These are phyloP conservation scores for Closterium sp. DNA, from an alignment of 139 green algal genomes.

Conservation along the genomic window DNA sequence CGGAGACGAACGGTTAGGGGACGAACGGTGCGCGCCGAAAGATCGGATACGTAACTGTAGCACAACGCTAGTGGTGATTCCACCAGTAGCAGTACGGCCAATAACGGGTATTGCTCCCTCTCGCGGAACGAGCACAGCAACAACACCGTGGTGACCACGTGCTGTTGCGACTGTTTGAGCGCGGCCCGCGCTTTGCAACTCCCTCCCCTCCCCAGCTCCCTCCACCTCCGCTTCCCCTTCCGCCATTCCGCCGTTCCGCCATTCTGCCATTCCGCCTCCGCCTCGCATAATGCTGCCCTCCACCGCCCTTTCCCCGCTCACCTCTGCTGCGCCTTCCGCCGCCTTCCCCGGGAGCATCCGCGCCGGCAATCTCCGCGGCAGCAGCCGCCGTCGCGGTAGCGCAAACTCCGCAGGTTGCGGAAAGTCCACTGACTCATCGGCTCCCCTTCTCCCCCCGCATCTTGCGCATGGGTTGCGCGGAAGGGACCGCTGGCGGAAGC, in stretches of 20 bases:
- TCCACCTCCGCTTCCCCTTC: background rate
- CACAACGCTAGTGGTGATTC: no score
- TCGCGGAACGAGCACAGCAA: no score
- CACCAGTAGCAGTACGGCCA: no score
- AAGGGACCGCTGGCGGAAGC: background rate
- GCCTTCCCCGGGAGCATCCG: background rate
- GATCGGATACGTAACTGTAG: no score
- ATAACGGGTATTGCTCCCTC: no score
- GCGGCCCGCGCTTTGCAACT: no score
- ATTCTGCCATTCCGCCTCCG: background rate
- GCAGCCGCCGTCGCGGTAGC: background rate
- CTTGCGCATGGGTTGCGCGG: background rate
- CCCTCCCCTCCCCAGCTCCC: background rate
- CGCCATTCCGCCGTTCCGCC: background rate
- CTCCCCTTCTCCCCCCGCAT: background rate
- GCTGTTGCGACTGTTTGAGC: no score
- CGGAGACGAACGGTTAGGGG: no score
- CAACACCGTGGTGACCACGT: no score
- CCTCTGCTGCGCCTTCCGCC: background rate
- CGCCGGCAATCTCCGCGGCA: background rate
- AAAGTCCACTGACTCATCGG: background rate
- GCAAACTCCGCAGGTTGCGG: background rate
- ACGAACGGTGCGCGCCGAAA: no score
- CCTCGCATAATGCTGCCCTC: background rate
- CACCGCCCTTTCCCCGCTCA: background rate